Evolutionary conservation across 1,284 basidiomycete genomes (phyloP), one percentile per base, ranked within the genome.

Genomic region (Cutaneotrichosporon cavernicola): DNA sequence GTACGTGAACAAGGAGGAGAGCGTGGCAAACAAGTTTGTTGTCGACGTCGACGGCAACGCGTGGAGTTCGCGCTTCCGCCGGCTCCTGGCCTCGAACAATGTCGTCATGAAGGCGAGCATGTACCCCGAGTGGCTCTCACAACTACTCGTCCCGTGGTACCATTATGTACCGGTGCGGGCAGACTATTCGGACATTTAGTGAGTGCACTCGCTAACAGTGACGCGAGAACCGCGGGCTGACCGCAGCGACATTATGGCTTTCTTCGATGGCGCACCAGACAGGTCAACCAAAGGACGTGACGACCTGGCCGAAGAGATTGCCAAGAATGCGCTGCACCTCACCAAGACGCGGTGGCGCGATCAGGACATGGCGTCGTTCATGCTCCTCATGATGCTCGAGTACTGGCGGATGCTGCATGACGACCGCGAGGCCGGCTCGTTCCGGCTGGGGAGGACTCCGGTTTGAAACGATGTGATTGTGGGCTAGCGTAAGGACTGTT

Each of bases 31-130:
- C 71, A 79, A 80, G 72, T 82, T 80, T 67, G 69, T 79, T 32
- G 65, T 82, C 34, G 82, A 83, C 63, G 75, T 82, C 11, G 82
- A 83, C 64, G 82, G 82, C 5, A 82, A 82, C 59, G 81, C 79
- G 2, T 83, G 81, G 82, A 76, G 73, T 60, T 78, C 76, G 50
- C 69, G 80, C 14, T 80, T 79, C 65, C 63, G 77, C 52, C 73
- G 81, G 34, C 60, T 81, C 40, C 64, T 82, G 38, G 61, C 66
- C 2, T 67, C 72, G 38, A 73, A 73, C 60, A 75, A 76, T 31
- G 75, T 77, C 10, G 72, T 79, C 1, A 38, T 80, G 10, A 80
- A 80, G 68, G 76, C 72, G 60, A 78, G 75, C 13, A 58, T 76
- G 32, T 79, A 70, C 50, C 70, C 70, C 43, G 75, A 76, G 66